A percentile compares a stretch with the other conserved stretches of the same genome.
Evolutionary conservation across 176 grass and related monocot species (phyloP).

Genomic region (Oryza meyeriana): DNA sequence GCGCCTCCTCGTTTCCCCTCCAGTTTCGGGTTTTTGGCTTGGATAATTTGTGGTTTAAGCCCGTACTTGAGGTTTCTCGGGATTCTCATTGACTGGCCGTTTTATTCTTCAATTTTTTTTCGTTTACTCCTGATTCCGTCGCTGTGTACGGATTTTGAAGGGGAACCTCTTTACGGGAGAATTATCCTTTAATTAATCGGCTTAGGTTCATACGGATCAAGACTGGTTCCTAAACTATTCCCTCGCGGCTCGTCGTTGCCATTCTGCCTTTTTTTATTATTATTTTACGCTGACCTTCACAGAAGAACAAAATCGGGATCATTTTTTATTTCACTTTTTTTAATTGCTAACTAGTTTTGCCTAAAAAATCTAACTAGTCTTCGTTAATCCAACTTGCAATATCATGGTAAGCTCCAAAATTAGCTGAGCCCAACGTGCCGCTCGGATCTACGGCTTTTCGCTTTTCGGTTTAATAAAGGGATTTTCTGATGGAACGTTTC

Average conservation of each 20-base stretch:
- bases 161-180: neutral
- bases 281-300: neutral
- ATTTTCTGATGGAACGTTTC: neutral
- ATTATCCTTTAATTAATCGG: constrained; percentile 25
- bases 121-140: neutral
- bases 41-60: neutral
- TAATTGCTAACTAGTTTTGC: neutral
- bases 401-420: neutral
- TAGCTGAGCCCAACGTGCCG: neutral
- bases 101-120: neutral
- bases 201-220: constrained; percentile 14
- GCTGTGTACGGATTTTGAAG: constrained; percentile 9
- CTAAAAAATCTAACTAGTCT: neutral
- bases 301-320: neutral
- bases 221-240: constrained; percentile 8
- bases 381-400: neutral
- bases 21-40: neutral
- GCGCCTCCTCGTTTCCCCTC: neutral
- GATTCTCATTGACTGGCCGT: constrained; percentile 20
- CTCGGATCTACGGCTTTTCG: neutral
- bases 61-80: neutral
- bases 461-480: neutral
- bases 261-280: neutral
- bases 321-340: neutral
- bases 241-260: constrained; percentile 26